Evolutionary conservation across 768 basidiomycete genomes (phyloP), one percentile per base, ranked within the genome.

Genomic region (Kwoniella shandongensis): DNA sequence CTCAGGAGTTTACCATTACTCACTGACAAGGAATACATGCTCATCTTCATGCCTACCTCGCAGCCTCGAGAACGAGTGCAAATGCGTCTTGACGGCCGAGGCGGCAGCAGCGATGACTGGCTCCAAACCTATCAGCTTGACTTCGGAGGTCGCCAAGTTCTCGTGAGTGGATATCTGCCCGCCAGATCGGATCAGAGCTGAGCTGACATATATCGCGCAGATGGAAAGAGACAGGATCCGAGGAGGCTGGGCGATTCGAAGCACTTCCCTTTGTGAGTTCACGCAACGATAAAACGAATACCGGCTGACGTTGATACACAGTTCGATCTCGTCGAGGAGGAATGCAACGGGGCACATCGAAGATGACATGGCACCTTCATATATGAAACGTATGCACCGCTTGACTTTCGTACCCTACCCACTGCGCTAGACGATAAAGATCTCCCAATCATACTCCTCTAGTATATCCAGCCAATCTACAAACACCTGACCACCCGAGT

Each of bases 391-490:
- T 27, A 23, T 26, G 25, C 27, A 23, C 8, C n/a, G n/a, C n/a
- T n/a, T n/a, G n/a, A n/a, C n/a, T 17, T 17, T 45, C 22, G 13
- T 32, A 32, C 32, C 6, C 13, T 6, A 7, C n/a, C 6, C 6
- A 23, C 22, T 17, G n/a, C 40, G 40, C 18, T 47, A 72, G 17
- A 64, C 70, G 27, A 72, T 32, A 26, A 57, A 65, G 29, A 72
- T 48, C 51, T 72, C 67, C 70, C 70, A 72, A 38, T 67, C 65
- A 20, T 46, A 67, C 39, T 72, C 70, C 10, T 39, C 57, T 7
- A 72, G 23, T 5, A 72, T 52, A 35, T 69, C 70, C 11, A 72
- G 48, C 70, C 70, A 72, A 51, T 72, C 67, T n/a, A 72, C 61
- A 30, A 56, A 59, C 10, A 59, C 30, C 22, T 39, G 44, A 13